Evolutionary conservation across 768 basidiomycete species (phyloP).

Genomic region (Boletus coccyginus): DNA sequence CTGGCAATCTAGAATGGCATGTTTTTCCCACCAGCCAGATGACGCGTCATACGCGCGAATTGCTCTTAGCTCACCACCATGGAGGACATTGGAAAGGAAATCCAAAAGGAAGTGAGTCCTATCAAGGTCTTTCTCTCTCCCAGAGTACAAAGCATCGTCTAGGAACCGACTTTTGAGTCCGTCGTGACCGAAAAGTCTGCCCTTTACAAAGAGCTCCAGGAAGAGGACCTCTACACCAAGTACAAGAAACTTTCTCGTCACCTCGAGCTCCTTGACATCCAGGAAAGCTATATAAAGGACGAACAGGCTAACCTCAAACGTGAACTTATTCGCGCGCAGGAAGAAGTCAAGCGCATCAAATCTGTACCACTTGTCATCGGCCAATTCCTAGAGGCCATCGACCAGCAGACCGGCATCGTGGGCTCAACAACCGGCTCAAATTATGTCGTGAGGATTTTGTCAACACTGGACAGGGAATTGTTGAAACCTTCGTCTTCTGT

Average conservation of each 20-base stretch:
- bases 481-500: conserved; percentile 97
- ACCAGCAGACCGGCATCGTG: conserved; percentile 95
- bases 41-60: conserved; percentile 28
- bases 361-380: conserved; percentile 98
- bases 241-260: conserved; percentile 96
- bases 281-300: conserved; percentile 97
- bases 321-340: conserved; percentile 96
- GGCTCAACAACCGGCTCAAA: conserved; percentile 98
- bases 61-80: conserved; percentile 41
- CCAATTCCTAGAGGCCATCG: conserved; percentile 98
- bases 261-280: conserved; percentile 90
- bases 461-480: conserved; percentile 94
- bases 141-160: background rate
- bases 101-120: conserved; percentile 68
- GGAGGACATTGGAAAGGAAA: conserved; percentile 89
- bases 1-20: conserved; percentile 22
- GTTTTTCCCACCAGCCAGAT: conserved; percentile 25
- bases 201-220: conserved; percentile 80
- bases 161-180: conserved; percentile 91
- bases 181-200: conserved; percentile 88
- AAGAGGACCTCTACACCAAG: conserved; percentile 94
- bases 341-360: conserved; percentile 99
- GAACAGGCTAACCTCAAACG: conserved; percentile 97
- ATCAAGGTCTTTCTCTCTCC: background rate
- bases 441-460: conserved; percentile 96